Evolutionary conservation across 345 rosid species (phyloP), one percentile per base, ranked within the genome.

Genomic region (Carallia brachiata): DNA sequence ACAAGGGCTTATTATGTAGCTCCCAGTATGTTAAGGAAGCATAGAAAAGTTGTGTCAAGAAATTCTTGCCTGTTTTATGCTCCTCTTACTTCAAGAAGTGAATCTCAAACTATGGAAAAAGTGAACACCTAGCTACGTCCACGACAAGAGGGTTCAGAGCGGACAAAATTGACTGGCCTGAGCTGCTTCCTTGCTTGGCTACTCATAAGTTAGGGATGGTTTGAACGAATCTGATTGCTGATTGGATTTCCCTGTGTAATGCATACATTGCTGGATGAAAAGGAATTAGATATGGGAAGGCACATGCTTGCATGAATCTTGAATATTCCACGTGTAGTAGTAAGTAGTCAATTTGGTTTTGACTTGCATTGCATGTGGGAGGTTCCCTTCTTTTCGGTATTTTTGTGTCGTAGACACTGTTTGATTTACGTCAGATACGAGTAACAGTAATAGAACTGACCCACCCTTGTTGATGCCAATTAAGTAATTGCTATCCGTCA

Each of bases 291-390:
- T 15, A 52, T 57, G 40, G 59, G 34, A 71, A 23, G 36, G 36
- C 19, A 32, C 69, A 34, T 28, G 19, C 30, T 3, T 16, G 2
- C 18, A 32, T 59, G 63, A 66, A 6, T 54, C 70, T 63, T 62
- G 19, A 52, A 60, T 59, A 73, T 52, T 39, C 37, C 71, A 28
- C 61, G 27, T 72, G 60, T 36, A 34, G 5, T 19, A 5, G 50
- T 44, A 2, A 15, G 18, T n/a, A 63, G 53, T 16, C 55, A 7
- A 15, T 52, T 34, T 54, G 53, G 39, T 47, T 47, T 64, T 58
- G 58, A 57, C 48, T 32, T 30, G 4, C 58, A 40, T 44, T 44
- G 58, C 50, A 47, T 57, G 63, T 58, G 58, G 10, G 13, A 23
- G 23, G 5, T 56, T 16, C 32, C 36, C 48, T 47, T 34, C 52